Evolutionary conservation across 306 rosid species (phyloP).

Genomic region (Erythrophleum fordii): DNA sequence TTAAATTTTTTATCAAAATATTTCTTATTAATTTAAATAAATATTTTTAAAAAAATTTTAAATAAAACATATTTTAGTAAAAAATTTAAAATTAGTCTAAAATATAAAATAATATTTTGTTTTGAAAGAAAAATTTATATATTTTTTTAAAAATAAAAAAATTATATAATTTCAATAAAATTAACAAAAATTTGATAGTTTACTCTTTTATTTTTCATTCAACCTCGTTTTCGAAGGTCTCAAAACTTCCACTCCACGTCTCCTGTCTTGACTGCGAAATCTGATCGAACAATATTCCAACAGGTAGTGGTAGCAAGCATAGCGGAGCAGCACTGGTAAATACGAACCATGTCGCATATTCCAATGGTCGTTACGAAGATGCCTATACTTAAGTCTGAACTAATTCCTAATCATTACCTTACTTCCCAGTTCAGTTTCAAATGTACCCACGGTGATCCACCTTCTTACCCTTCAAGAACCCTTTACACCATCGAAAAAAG

Average conservation of each 20-base stretch:
- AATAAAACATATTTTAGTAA: no score
- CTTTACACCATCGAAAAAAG: not conserved
- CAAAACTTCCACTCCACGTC: not conserved
- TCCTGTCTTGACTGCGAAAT: not conserved
- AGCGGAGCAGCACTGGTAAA: not conserved
- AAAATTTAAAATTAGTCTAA: no score
- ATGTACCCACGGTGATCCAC: not conserved
- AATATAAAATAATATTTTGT: no score
- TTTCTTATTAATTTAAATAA: no score
- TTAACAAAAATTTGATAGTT: no score
- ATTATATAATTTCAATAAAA: no score
- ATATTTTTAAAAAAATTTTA: no score
- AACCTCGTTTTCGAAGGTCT: not conserved
- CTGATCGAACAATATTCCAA: not conserved
- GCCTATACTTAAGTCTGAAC: constrained; percentile 25
- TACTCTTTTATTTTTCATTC: no score
- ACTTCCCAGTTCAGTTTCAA: constrained; percentile 22
- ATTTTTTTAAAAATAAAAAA: no score
- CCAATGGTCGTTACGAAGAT: constrained; percentile 27
- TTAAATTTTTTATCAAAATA: no score
- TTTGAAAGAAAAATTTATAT: no score
- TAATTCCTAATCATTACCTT: not conserved
- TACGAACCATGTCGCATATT: constrained; percentile 38
- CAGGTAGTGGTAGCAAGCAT: not conserved
- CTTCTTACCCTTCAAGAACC: not conserved